phyloP scores from a whole-genome alignment of 2,329 filamentous ascomycete species.

The Aspergillus amoenus region DNA sequence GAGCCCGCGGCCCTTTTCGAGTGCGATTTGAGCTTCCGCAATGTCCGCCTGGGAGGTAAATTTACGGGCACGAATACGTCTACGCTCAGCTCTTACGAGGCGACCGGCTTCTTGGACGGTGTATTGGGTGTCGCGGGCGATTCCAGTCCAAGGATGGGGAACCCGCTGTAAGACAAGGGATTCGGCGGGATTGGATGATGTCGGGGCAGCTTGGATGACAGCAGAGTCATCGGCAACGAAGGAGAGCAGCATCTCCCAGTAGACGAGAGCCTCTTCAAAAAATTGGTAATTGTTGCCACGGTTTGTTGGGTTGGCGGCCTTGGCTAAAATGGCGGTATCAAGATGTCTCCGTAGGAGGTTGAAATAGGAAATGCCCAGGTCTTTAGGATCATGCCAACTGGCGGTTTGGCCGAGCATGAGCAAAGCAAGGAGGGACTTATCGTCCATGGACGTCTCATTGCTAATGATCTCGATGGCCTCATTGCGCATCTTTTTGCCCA shows the following conservation, averaged over 20 bases:
- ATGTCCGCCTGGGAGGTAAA: conserved; percentile 42
- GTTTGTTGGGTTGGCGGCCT: conserved; percentile 13
- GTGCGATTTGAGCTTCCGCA: conserved; percentile 32
- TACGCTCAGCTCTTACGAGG: conserved; percentile 37
- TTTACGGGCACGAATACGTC: conserved; percentile 31
- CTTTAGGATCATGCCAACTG: conserved; percentile 59
- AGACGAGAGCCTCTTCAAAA: conserved; percentile 56
- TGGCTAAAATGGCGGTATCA: conserved; percentile 38
- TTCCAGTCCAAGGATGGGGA: conserved; percentile 42
- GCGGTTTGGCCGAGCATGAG: conserved; percentile 61
- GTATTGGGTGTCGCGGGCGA: conserved; percentile 38
- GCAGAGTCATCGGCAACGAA: conserved; percentile 49
- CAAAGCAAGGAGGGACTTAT: conserved; percentile 57
- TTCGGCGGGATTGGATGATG: conserved; percentile 22
- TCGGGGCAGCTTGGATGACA: conserved; percentile 22
- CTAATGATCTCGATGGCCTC: conserved; percentile 55
- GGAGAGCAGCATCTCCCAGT: conserved; percentile 60
- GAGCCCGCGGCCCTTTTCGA: conserved; percentile 39
- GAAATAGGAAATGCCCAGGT: conserved; percentile 56
- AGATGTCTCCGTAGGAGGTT: conserved; percentile 44
- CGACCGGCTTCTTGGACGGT: conserved; percentile 48
- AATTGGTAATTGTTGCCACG: conserved; percentile 50
- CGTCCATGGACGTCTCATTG: conserved; percentile 48
- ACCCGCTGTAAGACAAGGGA: conserved; percentile 34
- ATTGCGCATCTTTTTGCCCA: conserved; percentile 52